Base-by-base conservation (phyloP, 306 rosid species). In the Canavalia ensiformis region DNA sequence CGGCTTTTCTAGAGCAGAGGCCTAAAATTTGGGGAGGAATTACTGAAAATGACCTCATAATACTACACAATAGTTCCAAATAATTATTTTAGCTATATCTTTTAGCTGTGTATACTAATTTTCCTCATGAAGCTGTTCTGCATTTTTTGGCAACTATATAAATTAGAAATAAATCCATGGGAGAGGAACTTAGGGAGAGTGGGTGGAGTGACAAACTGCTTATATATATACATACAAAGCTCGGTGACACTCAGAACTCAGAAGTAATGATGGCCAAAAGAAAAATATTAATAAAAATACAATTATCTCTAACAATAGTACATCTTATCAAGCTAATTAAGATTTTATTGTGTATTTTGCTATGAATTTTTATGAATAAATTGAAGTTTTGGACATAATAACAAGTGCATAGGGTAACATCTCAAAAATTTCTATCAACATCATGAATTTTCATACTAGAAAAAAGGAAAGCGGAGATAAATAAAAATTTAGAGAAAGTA, bases 11-110 rank as follows among this genome's bases (percentile, higher is more conserved):
- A 29, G 97, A 95, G 82, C 72, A 2, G 55, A 89, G 82, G 28
- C 99, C 99, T 7, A 80, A 74, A 69, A 88, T 93, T 58, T 91
- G 99, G 97, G 86, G 84, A 68, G 88, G 68, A 81, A 62, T 85
- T 51, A 64, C 83, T 46, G 81, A 84, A 87, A 84, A 7, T 68
- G 90, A 87, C 47, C 51, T 51, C 66, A 69, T 58, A 30, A 44
- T 45, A 35, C 64, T 70, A 12, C 82, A 54, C 60, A 56, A 4
- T 64, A 65, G 75, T 25, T 83, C 87, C 52, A 60, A 63, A 75
- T 30, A 46, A 45, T 78, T 46, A 77, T 69, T 72, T 59, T 68
- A 42, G 2, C 8, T 63, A 33, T 9, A 1, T 39, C 25, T 18
- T 73, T 12, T 51, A 66, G 34, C 2, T 65, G 63, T 57, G 77